Evolutionary conservation across 2,329 filamentous ascomycete species (phyloP).

Genomic region (Aureobasidium sp.): DNA sequence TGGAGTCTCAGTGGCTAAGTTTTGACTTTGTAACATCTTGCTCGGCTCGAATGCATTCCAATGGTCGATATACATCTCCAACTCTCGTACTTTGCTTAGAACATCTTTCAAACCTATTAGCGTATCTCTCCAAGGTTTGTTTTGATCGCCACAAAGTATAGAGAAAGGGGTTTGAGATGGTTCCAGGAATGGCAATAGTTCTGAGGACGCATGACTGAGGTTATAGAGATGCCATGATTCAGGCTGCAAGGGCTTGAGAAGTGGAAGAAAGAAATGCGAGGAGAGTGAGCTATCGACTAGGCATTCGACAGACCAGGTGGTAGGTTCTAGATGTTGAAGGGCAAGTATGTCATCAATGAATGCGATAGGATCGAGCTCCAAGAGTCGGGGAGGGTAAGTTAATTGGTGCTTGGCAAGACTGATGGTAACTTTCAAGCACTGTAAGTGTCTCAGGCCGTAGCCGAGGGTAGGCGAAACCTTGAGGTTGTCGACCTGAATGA

Average conservation of each 20-base stretch:
- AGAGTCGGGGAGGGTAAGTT: background rate
- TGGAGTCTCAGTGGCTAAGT: too few relatives aligned
- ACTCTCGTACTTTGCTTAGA: background rate
- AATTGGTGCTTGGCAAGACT: background rate
- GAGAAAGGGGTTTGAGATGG: background rate
- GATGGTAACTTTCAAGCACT: background rate
- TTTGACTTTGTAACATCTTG: too few relatives aligned
- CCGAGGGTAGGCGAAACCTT: background rate
- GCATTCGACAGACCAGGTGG: too few relatives aligned
- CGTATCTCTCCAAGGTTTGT: background rate
- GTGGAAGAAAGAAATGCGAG: too few relatives aligned
- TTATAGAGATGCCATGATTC: background rate
- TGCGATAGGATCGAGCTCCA: background rate
- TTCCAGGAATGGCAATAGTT: background rate
- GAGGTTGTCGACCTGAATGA: background rate
- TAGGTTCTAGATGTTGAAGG: background rate
- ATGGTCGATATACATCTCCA: background rate
- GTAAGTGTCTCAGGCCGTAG: background rate
- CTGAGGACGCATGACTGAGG: background rate
- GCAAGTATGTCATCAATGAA: background rate
- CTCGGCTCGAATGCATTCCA: background rate
- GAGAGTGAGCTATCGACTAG: too few relatives aligned
- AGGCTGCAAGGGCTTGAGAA: background rate
- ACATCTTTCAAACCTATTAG: background rate
- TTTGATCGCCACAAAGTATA: background rate